phyloP scores from a whole-genome alignment of 495 filamentous ascomycete species.

The Daldinia caldariorum region DNA sequence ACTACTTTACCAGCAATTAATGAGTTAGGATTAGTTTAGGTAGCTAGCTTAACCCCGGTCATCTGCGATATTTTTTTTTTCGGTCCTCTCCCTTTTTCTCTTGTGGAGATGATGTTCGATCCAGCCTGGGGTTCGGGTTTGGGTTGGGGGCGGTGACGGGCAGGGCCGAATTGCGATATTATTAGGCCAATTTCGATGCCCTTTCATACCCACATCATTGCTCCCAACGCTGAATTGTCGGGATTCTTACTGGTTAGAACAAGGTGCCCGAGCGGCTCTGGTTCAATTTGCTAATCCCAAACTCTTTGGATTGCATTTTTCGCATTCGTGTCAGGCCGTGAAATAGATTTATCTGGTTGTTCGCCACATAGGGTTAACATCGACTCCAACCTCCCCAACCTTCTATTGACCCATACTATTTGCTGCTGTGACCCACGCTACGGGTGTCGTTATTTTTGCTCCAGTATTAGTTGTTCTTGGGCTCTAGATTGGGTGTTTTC shows the following conservation, averaged over 20 bases:
- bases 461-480: slow-evolving; percentile 14
- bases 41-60: background rate
- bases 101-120: too few relatives aligned
- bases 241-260: background rate
- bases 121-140: background rate
- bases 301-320: slow-evolving; percentile 3
- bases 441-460: slow-evolving; percentile 6
- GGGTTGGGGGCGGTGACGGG: slow-evolving; percentile 3
- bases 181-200: slow-evolving; percentile 12
- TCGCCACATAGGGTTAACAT: slow-evolving; percentile 7
- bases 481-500: slow-evolving; percentile 10
- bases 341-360: slow-evolving; percentile 11
- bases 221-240: slow-evolving; percentile 15
- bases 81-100: too few relatives aligned
- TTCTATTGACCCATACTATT: background rate
- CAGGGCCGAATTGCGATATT: slow-evolving; percentile 9
- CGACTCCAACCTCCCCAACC: background rate
- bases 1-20: slow-evolving; percentile 58
- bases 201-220: slow-evolving; percentile 11
- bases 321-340: slow-evolving; percentile 14
- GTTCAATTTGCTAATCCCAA: slow-evolving; percentile 3
- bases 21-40: too few relatives aligned
- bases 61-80: background rate
- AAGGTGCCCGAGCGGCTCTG: slow-evolving; percentile 3
- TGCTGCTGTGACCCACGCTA: slow-evolving; percentile 3